A percentile compares a stretch with the other conserved stretches of the same genome.
Evolutionary conservation across 2,329 filamentous ascomycete genomes (phyloP).

Genomic region (Pseudocercospora cruenta): DNA sequence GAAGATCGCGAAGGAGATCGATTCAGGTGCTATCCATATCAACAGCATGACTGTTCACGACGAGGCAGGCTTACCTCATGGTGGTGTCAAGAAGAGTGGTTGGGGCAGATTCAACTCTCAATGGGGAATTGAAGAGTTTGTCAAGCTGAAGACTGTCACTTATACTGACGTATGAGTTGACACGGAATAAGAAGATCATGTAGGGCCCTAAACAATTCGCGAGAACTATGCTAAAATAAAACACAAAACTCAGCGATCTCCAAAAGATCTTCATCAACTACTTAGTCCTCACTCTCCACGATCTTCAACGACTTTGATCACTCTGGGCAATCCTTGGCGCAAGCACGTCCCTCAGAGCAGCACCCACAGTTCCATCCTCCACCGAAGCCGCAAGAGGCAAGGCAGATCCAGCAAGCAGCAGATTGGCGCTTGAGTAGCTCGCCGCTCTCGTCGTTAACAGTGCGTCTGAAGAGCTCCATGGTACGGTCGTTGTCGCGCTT

Average conservation of each 20-base stretch:
- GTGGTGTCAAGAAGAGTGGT: slow-evolving; percentile 54
- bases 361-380: slow-evolving; percentile 4
- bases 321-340: slow-evolving; percentile 3
- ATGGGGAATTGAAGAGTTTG: slow-evolving; percentile 28
- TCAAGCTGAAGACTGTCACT: slow-evolving; percentile 35
- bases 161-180: slow-evolving; percentile 24
- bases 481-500: not conserved
- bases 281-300: not conserved
- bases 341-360: slow-evolving; percentile 15
- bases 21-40: slow-evolving; percentile 64
- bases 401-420: slow-evolving; percentile 10
- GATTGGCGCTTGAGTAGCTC: slow-evolving; percentile 9
- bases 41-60: slow-evolving; percentile 57
- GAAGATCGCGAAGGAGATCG: slow-evolving; percentile 49
- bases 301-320: not conserved
- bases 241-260: not conserved
- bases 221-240: not conserved
- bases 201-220: not conserved
- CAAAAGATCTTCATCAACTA: not conserved
- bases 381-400: slow-evolving; percentile 10
- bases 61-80: slow-evolving; percentile 52
- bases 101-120: slow-evolving; percentile 38
- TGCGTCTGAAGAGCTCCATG: not conserved
- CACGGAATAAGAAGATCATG: not conserved
- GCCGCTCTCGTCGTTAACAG: not conserved